Evolutionary conservation across 2,329 filamentous ascomycete genomes (phyloP), one percentile per base, ranked within the genome.

Genomic region (Claviceps pusilla): DNA sequence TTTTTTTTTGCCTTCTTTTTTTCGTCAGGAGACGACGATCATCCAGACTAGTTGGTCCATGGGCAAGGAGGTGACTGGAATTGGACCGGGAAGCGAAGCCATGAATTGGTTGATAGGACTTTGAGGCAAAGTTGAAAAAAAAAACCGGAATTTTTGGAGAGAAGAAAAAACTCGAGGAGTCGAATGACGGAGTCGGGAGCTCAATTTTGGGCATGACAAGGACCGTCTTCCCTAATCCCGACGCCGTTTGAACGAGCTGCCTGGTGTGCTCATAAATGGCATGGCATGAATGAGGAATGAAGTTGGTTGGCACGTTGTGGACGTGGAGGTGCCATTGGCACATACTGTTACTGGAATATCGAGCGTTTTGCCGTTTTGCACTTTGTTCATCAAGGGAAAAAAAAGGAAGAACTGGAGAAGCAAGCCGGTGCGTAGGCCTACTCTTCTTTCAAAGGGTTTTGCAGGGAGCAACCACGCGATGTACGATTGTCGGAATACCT

Each of bases 401-500:
- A 29, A 46, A 39, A 41, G 7, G 24, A 50, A 28, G 28, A 51
- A 43, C 28, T 3, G n/a, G 16, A 33, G 33, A 29, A 29, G 7
- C 28, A 28, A n/a, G n/a, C 33, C 14, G 16, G 24, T n/a, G 31
- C 5, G 51, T 12, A 16, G 33, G 2, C 7, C 24, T 41, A 16
- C 19, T 45, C n/a, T 24, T 14, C 49, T 19, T 16, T 43, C 16
- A 1, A 51, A 19, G 42, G 31, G 7, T 16, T 46, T 19, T 19
- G 53, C 50, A 54, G 47, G 33, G 51, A 55, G 43, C 53, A 50
- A 53, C 39, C 37, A 52, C 43, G 51, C 39, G 16, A 50, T 60
- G 59, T 61, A 61, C 54, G 57, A 60, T 54, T 59, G 57, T 56
- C 56, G 56, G 55, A 55, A 58, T 57, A 55, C 50, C 50, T 52